Conservation (phyloP, 2,329 filamentous ascomycete species). For the Talaromyces sp. region DNA sequence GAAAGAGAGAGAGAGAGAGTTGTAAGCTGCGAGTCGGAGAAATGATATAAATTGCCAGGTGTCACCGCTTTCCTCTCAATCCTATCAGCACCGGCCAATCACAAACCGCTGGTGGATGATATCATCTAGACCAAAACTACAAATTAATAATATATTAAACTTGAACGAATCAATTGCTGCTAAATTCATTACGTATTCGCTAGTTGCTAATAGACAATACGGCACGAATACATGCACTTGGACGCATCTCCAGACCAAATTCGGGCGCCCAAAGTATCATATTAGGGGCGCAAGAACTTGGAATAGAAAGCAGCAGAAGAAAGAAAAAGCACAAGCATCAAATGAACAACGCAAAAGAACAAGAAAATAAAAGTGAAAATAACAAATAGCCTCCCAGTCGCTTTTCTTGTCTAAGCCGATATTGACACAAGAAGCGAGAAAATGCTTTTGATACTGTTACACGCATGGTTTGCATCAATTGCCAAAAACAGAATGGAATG, state of each 20-base stretch:
- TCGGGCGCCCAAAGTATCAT: neutral
- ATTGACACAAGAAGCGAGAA: constrained; percentile 4
- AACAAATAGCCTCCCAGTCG: constrained; percentile 14
- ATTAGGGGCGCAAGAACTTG: neutral
- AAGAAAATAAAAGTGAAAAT: constrained; percentile 16
- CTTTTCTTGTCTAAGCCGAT: constrained; percentile 11
- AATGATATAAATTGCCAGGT: neutral
- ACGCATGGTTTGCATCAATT: neutral
- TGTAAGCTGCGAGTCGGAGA: neutral
- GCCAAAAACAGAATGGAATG: neutral
- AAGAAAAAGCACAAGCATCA: constrained; percentile 8
- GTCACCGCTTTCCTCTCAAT: neutral
- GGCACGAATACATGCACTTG: neutral
- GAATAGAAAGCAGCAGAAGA: constrained; percentile 16
- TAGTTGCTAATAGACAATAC: constrained; percentile 6
- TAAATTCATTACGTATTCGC: neutral
- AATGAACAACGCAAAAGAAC: neutral
- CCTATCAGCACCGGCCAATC: neutral
- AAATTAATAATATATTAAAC: neutral
- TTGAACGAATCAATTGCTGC: neutral
- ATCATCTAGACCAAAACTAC: neutral
- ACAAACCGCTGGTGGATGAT: neutral
- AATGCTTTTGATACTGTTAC: constrained; percentile 4
- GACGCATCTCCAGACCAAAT: neutral
- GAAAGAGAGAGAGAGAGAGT: neutral